These are phyloP conservation scores for Triadica sebifera DNA, from an alignment of 345 rosid species.

Conservation along the genomic window DNA sequence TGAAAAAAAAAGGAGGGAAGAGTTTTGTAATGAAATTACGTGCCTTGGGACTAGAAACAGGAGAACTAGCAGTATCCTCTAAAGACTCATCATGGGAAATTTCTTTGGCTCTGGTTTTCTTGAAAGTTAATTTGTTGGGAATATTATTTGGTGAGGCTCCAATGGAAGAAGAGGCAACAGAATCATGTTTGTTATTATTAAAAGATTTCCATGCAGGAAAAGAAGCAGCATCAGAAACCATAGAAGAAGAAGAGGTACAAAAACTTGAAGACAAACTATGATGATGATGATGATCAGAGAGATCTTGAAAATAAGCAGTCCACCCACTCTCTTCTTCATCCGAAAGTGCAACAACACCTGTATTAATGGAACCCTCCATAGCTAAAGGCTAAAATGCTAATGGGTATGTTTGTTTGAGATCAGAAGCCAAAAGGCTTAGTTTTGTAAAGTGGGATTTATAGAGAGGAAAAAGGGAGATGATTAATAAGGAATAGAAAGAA, in stretches of 20 bases:
- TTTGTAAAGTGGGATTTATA: too few relatives aligned
- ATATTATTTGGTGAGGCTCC: neutral
- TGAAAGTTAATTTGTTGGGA: constrained; percentile 45
- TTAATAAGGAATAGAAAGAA: too few relatives aligned
- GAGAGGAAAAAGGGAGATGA: too few relatives aligned
- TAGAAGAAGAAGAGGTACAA: constrained; percentile 28
- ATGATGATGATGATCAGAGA: constrained; percentile 29
- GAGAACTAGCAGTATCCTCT: constrained; percentile 94
- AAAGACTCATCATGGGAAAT: constrained; percentile 63
- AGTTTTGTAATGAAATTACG: neutral
- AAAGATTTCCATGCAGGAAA: constrained; percentile 43
- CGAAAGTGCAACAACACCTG: neutral
- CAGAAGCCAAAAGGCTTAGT: too few relatives aligned
- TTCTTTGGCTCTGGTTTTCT: constrained; percentile 50
- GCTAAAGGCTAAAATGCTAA: too few relatives aligned
- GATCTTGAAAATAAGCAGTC: constrained; percentile 79
- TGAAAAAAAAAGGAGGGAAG: neutral
- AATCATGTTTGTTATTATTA: neutral
- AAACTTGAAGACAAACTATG: constrained; percentile 38
- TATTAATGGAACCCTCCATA: too few relatives aligned
- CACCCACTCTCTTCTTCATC: constrained; percentile 79
- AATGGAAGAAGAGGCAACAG: constrained; percentile 11
- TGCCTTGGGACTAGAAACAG: constrained; percentile 78
- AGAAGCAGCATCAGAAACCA: constrained; percentile 75
- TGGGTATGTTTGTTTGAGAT: too few relatives aligned